These are phyloP conservation scores for Nicotiana undulata DNA, from an alignment of 257 asterid genomes.

Conservation along the genomic window DNA sequence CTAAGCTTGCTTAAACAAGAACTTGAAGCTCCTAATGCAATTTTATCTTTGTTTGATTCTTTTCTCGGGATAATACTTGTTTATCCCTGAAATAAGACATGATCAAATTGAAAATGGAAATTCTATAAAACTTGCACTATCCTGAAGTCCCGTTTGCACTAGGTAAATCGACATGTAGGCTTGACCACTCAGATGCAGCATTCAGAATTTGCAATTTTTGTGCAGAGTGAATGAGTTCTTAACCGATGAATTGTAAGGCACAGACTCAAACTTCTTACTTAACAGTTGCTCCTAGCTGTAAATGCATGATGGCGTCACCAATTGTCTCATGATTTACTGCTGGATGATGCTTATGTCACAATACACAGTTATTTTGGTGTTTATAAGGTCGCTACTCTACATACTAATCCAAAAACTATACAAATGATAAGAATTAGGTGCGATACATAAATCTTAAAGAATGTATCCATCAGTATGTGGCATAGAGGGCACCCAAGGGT, in stretches of 20 bases:
- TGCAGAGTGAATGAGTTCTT: neutral
- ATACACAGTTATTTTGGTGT: neutral
- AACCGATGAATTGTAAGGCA: neutral
- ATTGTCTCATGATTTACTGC: neutral
- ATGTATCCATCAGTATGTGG: neutral
- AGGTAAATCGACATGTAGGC: neutral
- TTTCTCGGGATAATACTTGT: neutral
- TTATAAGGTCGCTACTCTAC: neutral
- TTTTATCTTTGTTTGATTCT: neutral
- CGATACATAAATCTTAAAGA: neutral
- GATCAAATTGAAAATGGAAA: neutral
- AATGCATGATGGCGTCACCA: neutral
- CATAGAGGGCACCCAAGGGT: too few relatives aligned
- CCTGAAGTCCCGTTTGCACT: neutral
- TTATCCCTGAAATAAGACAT: neutral
- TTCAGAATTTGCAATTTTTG: neutral
- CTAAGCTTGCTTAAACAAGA: neutral
- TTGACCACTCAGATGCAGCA: neutral
- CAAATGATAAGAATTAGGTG: neutral
- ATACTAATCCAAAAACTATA: neutral
- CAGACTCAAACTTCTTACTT: neutral
- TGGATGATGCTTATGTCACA: neutral
- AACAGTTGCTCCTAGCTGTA: neutral
- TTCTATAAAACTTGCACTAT: neutral
- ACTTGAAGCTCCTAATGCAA: neutral